Evolutionary conservation across 1,284 basidiomycete species (phyloP), one percentile per base, ranked within the genome.

Genomic region (Sporisorium exsertum): DNA sequence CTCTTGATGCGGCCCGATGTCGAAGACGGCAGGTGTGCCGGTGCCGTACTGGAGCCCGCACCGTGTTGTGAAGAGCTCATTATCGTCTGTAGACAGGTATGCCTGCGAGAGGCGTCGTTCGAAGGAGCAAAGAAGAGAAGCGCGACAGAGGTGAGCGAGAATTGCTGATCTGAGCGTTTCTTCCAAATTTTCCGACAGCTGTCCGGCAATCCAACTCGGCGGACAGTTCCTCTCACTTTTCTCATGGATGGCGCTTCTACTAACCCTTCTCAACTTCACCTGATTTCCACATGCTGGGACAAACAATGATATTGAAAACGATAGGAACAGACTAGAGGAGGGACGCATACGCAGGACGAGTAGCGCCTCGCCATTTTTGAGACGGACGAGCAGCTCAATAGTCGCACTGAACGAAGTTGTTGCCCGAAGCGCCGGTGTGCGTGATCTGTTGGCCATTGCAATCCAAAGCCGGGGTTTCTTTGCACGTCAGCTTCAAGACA

Each of bases 321-420:
- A 49, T 8, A 27, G 33, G 16, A 16, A 47, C 9, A 54, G 5
- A 29, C 4, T 8, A 18, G 13, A 40, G 16, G 29, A 27, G n/a
- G 13, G 20, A n/a, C 15, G 7, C 9, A 42, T 7, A 32, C 9
- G 33, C 46, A 22, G 22, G 47, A 42, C 37, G 43, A 22, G n/a
- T 50, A 29, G 18, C n/a, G 29, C 20, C 27, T 47, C 32, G 57
- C 46, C 54, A 54, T 29, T 58, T 29, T 33, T 9, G 40, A 43
- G n/a, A 20, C 40, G n/a, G 7, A 20, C 18, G 1, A 20, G 9
- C 7, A 5, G 7, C 51, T 63, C 64, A 73, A 68, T 77, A 79
- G 57, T 46, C n/a, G 72, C 77, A 79, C 51, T 52, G 49, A 22
- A 79, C 75, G 40, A 79, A 79, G 72, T 72, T 69, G 75, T 75